Percentiles rank a stretch among this genome's conserved stretches.
Conservation (phyloP, 352 stramenopile species). For the Globisporangium apiculatum region DNA sequence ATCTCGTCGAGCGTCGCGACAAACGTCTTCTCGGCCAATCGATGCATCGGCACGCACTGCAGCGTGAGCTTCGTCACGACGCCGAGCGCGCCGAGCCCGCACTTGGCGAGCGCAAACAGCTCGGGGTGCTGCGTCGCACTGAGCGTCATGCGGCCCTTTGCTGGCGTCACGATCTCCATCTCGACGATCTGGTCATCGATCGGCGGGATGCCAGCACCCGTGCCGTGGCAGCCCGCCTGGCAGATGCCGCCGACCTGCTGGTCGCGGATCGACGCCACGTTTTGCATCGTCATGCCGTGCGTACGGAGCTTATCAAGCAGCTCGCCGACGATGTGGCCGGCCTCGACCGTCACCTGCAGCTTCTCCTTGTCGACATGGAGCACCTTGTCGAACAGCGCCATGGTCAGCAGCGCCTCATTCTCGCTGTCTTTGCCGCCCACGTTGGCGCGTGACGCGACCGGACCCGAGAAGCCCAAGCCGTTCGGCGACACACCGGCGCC, state of each 20-base stretch:
- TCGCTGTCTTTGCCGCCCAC: conserved; percentile 5
- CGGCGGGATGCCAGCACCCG: conserved; percentile 90
- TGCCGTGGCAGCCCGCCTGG: conserved; percentile 94
- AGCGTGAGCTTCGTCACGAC: conserved; percentile 96
- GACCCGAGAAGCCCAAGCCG: conserved; percentile 88
- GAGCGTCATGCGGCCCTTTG: conserved; percentile 86
- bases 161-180: conserved; percentile 95
- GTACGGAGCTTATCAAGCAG: conserved; percentile 65
- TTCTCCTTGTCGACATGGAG: conserved; percentile 86
- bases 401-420: conserved; percentile 84
- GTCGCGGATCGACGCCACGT: conserved; percentile 97
- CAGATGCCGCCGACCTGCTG: conserved; percentile 97
- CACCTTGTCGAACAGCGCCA: conserved; percentile 91
- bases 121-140: conserved; percentile 65
- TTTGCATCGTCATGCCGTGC: conserved; percentile 94
- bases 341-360: conserved; percentile 91
- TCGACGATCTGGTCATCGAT: conserved; percentile 96
- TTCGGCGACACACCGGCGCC: conserved; percentile 96
- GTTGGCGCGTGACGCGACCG: neutral
- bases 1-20: conserved; percentile 88
- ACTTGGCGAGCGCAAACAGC: conserved; percentile 91
- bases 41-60: conserved; percentile 91
- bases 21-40: conserved; percentile 91
- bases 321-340: conserved; percentile 65
- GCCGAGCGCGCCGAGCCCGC: conserved; percentile 93